phyloP scores from a whole-genome alignment of 2,329 filamentous ascomycete species.

The Phialophora macrospora region DNA sequence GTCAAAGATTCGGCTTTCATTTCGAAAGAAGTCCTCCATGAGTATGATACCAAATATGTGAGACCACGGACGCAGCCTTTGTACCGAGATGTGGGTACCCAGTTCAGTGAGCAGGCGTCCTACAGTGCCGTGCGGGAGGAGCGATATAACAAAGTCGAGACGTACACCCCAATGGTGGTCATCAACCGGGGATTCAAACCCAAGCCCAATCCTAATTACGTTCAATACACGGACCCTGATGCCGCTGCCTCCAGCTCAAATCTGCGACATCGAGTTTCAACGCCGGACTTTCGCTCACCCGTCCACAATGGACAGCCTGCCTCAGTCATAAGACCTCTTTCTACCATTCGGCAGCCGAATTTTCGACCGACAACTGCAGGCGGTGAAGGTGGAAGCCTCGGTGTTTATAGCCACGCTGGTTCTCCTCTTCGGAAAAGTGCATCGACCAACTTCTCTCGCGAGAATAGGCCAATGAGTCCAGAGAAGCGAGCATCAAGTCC shows the following conservation, averaged over 20 bases:
- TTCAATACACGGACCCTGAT: conserved; percentile 71
- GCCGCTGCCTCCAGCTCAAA: conserved; percentile 47
- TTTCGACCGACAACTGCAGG: conserved; percentile 52
- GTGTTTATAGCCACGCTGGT: conserved; percentile 76
- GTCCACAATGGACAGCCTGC: conserved; percentile 55
- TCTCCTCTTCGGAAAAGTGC: conserved; percentile 82
- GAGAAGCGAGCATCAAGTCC: conserved; percentile 49
- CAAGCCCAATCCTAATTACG: conserved; percentile 82
- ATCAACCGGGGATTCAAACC: conserved; percentile 78
- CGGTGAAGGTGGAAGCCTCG: conserved; percentile 76
- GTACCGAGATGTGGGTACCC: conserved; percentile 78
- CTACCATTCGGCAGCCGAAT: conserved; percentile 60
- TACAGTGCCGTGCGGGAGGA: conserved; percentile 49
- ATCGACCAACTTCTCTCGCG: conserved; percentile 57
- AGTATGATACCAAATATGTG: conserved; percentile 96
- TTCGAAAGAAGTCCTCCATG: conserved; percentile 88
- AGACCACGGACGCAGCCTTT: conserved; percentile 84
- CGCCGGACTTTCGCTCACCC: conserved; percentile 50
- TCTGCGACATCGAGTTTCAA: conserved; percentile 53
- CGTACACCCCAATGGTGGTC: conserved; percentile 65
- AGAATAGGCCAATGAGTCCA: conserved; percentile 41
- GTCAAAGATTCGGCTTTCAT: conserved; percentile 82
- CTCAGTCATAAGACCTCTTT: conserved; percentile 50
- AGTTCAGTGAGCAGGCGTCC: conserved; percentile 62
- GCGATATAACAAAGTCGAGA: conserved; percentile 61